A percentile compares a stretch with the other conserved stretches of the same genome.
These are phyloP conservation scores for Apiotrichum porosum DNA, from an alignment of 1,284 basidiomycete genomes.

Conservation along the genomic window DNA sequence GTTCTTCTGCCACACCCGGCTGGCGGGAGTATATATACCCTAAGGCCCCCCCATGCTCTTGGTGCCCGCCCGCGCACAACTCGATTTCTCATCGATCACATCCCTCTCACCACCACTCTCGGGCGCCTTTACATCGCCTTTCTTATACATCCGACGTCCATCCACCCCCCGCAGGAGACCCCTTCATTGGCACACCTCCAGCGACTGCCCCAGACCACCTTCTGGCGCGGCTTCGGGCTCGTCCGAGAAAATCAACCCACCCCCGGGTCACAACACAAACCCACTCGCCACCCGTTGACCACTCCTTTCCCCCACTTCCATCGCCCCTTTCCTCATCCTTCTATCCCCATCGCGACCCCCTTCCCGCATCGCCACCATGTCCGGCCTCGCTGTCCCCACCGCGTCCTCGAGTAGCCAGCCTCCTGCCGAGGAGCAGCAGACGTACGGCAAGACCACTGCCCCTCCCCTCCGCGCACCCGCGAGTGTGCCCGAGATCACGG, in stretches of 20 bases:
- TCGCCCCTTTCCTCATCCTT: neutral
- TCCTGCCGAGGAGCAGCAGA: neutral
- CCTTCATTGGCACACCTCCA: too few species aligned
- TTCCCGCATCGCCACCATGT: conserved; percentile 18
- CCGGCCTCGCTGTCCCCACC: conserved; percentile 24
- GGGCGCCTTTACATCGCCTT: too few species aligned
- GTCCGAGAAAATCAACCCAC: conserved; percentile 4
- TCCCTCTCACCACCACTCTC: neutral
- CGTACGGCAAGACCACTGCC: conserved; percentile 18
- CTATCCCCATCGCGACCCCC: neutral
- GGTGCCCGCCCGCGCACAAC: too few species aligned
- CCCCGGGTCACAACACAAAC: neutral
- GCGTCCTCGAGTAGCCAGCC: neutral
- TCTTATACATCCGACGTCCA: too few species aligned
- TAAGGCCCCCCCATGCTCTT: neutral
- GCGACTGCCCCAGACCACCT: neutral
- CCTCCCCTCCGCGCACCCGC: conserved; percentile 19
- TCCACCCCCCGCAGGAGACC: too few species aligned
- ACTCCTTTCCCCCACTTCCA: neutral
- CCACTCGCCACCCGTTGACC: neutral
- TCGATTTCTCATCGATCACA: neutral
- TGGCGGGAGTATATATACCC: conserved; percentile 7
- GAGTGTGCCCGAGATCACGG: conserved; percentile 66
- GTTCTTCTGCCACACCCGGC: too few species aligned
- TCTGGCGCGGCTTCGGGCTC: neutral